These are phyloP conservation scores for Heterobasidion occidentale DNA, from an alignment of 1,284 basidiomycete species.

Conservation along the genomic window DNA sequence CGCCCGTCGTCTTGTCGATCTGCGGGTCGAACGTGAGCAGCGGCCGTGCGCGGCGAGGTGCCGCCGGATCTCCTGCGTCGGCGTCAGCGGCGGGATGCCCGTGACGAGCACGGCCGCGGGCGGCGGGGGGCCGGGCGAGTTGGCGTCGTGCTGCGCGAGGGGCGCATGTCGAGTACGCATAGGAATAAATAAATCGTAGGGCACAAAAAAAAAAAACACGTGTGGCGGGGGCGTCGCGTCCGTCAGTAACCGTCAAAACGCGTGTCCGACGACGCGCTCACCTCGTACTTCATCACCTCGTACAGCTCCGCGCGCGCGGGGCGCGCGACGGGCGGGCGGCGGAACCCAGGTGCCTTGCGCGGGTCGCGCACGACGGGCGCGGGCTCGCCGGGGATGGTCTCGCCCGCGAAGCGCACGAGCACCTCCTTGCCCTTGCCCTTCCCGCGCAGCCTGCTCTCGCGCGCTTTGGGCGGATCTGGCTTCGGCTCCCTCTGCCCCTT, in stretches of 20 bases:
- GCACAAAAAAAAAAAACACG: neutral
- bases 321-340: slow-evolving; percentile 24
- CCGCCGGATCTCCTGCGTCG: slow-evolving; percentile 56
- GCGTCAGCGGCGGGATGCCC: slow-evolving; percentile 67
- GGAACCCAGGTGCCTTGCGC: slow-evolving; percentile 35
- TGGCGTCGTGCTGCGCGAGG: slow-evolving; percentile 57
- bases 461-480: neutral
- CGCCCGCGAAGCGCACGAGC: slow-evolving; percentile 48
- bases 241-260: slow-evolving; percentile 1
- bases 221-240: neutral
- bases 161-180: no score
- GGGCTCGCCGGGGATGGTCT: slow-evolving; percentile 40
- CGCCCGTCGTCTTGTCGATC: slow-evolving; percentile 74
- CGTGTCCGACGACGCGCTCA: slow-evolving; percentile 25
- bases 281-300: slow-evolving; percentile 48
- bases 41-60: slow-evolving; percentile 66
- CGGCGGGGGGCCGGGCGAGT: slow-evolving; percentile 72
- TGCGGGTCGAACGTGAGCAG: slow-evolving; percentile 74
- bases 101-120: slow-evolving; percentile 71
- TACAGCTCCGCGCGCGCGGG: slow-evolving; percentile 37
- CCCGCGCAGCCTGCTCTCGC: slow-evolving; percentile 39
- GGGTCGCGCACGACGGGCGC: slow-evolving; percentile 47
- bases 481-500: slow-evolving; percentile 13
- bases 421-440: slow-evolving; percentile 59
- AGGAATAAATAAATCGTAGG: neutral